Conservation (phyloP, 2,329 filamentous ascomycete genomes). For the Cladosporium halotolerans region DNA sequence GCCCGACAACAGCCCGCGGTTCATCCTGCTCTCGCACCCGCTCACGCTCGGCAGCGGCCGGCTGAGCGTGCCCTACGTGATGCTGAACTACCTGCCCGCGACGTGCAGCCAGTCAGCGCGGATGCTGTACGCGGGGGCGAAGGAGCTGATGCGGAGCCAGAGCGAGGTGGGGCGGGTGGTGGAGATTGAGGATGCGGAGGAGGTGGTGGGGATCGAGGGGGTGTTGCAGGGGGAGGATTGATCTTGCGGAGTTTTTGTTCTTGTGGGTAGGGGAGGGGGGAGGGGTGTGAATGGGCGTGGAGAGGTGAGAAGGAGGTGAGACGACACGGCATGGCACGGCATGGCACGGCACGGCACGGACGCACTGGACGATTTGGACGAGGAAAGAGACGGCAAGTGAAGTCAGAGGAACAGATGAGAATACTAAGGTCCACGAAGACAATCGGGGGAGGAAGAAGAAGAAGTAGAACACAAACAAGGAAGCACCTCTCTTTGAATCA, state of each 20-base stretch:
- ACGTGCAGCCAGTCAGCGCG: constrained; percentile 81
- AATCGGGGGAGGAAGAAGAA: no score
- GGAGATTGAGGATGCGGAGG: constrained; percentile 74
- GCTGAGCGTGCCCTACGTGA: constrained; percentile 82
- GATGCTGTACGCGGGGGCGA: constrained; percentile 94
- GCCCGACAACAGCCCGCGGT: constrained; percentile 85
- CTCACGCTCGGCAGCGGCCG: constrained; percentile 82
- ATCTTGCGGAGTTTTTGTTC: not conserved
- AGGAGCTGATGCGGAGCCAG: constrained; percentile 90
- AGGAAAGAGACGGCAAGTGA: no score
- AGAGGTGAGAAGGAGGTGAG: no score
- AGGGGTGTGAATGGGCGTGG: not conserved
- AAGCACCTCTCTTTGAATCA: no score
- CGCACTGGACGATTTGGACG: no score
- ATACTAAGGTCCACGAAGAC: no score
- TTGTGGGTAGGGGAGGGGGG: not conserved
- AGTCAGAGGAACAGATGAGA: no score
- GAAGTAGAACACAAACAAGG: no score
- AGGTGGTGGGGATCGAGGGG: constrained; percentile 72
- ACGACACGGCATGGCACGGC: no score
- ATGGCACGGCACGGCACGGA: no score
- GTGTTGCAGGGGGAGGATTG: constrained; percentile 47
- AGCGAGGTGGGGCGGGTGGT: constrained; percentile 84
- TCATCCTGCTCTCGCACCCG: constrained; percentile 84
- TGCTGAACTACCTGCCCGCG: constrained; percentile 88